Base-by-base conservation (phyloP, 345 rosid species). In the Sapria himalayana region DNA sequence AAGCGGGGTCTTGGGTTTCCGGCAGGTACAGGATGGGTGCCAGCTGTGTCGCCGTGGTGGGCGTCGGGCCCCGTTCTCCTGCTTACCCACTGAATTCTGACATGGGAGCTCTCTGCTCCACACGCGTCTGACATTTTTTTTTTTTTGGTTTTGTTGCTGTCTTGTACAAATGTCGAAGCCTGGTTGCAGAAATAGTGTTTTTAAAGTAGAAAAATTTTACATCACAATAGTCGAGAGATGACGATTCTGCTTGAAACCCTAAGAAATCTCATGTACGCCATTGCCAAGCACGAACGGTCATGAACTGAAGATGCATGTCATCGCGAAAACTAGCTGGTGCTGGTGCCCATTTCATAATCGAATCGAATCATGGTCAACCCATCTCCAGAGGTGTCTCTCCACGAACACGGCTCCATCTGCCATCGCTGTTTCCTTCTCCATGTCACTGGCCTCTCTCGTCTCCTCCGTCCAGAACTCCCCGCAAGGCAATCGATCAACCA, bases 1-100 rank as follows among this genome's bases (percentile, higher is more conserved):
- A 75, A 53, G 71, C 78, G 2, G 89, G 96, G 17, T 69, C 76
- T 33, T 81, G 93, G 84, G 92, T 86, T 46, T 86, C 97, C 0
- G 74, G 85, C 2, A 44, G 65, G 2, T 74, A 78, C 50, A 60
- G 60, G 42, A 56, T 86, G 39, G 63, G 69, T 33, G 79, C 78
- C 2, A 48, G 72, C 18, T 86, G 94, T 59, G 40, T 67, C 22
- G 80, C 86, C 15, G 53, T 71, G 15, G 48, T 86, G 57, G 68
- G 59, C 44, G 67, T 86, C 50, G 80, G 70, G 41, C 60, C 63
- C 2, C 29, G 51, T 57, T 27, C 36, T 22, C 71, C 67, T 12
- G 55, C 64, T 1, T 48, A 55, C 41, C 81, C 89, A 3, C 43
- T 73, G 14, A 65, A 48, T 43, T 49, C 74, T 9, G 51, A 43